These are phyloP conservation scores for Cryptomeria japonica DNA, from an alignment of 75 land plant genomes.

Conservation along the genomic window DNA sequence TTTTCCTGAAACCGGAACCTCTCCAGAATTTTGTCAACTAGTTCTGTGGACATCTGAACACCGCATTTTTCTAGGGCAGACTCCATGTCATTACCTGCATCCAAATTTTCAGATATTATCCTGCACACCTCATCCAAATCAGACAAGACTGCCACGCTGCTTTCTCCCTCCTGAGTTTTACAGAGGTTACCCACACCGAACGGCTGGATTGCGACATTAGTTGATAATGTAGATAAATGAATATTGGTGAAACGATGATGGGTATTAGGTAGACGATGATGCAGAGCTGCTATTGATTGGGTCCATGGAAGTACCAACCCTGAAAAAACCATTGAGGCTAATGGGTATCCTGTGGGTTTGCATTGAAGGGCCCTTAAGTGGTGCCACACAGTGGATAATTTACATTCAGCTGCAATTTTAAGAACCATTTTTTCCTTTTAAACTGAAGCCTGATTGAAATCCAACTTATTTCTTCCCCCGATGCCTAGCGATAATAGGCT, in stretches of 20 bases:
- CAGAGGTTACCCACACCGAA: background rate
- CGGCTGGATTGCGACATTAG: background rate
- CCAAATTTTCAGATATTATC: slow-evolving; percentile 22
- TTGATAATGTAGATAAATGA: background rate
- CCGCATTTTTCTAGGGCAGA: slow-evolving; percentile 30
- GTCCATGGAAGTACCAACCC: background rate
- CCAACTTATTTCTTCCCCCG: background rate
- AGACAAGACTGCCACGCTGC: background rate
- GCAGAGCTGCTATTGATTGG: background rate
- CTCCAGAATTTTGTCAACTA: slow-evolving; percentile 40
- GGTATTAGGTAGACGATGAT: background rate
- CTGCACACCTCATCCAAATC: slow-evolving; percentile 29
- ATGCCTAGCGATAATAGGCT: background rate
- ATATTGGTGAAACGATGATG: no score
- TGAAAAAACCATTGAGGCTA: background rate
- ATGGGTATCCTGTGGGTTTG: background rate
- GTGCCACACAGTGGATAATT: background rate
- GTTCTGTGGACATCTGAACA: slow-evolving; percentile 25
- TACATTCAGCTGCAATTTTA: background rate
- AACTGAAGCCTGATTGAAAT: background rate
- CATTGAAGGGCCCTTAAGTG: background rate
- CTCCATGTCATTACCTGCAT: slow-evolving; percentile 36
- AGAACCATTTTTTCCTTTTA: background rate
- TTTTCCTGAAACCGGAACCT: slow-evolving; percentile 58
- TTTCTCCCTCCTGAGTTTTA: slow-evolving; percentile 18